These are phyloP conservation scores for Stentor coeruleus DNA, from an alignment of 73 alveolate species.

Conservation along the genomic window DNA sequence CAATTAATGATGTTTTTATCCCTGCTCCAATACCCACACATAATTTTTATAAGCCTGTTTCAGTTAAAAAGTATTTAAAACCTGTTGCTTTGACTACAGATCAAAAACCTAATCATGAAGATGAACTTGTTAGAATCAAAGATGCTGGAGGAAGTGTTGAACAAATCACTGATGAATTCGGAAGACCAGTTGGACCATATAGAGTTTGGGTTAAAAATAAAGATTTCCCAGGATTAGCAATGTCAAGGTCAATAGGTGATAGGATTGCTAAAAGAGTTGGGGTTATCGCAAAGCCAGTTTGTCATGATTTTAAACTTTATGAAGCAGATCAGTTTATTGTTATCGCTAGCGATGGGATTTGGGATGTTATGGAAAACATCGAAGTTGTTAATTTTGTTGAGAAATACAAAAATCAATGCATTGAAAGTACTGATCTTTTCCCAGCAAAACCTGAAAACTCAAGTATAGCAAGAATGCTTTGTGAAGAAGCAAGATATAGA, in stretches of 20 bases:
- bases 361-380: background rate
- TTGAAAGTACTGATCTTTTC: background rate
- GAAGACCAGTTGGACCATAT: conserved; percentile 88
- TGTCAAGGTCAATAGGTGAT: conserved; percentile 97
- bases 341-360: conserved; percentile 6
- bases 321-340: conserved; percentile 10
- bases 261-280: conserved; percentile 83
- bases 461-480: background rate
- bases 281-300: conserved; percentile 59
- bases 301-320: background rate
- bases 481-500: conserved; percentile 16
- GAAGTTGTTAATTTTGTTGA: background rate
- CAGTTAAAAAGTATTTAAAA: background rate
- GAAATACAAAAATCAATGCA: background rate
- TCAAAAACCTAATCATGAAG: conserved; percentile 66
- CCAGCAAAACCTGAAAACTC: background rate
- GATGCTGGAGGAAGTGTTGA: conserved; percentile 66
- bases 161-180: conserved; percentile 49
- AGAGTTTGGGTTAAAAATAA: conserved; percentile 91
- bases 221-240: conserved; percentile 96
- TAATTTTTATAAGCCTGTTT: background rate
- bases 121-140: conserved; percentile 59
- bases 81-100: conserved; percentile 54
- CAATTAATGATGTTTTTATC: background rate
- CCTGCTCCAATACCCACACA: background rate